These are phyloP conservation scores for Erodium maritimum DNA, from an alignment of 345 rosid species.

Conservation along the genomic window DNA sequence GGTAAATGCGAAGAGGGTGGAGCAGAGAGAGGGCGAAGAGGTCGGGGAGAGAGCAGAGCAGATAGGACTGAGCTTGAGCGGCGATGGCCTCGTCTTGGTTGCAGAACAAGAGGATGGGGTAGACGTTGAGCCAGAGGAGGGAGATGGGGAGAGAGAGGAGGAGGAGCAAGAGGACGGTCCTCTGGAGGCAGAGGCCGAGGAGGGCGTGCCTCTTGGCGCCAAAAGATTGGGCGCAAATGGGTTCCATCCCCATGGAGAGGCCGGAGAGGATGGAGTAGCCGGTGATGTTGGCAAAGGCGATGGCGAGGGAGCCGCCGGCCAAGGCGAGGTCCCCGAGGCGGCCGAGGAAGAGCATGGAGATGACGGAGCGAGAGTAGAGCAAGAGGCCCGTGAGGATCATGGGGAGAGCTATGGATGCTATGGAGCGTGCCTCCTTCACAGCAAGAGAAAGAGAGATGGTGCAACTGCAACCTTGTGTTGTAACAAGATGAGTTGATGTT, in stretches of 20 bases:
- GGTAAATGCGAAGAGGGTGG: conserved; percentile 78
- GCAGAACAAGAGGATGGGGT: conserved; percentile 35
- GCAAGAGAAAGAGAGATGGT: no score
- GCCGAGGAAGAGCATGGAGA: conserved; percentile 74
- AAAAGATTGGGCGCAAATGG: conserved; percentile 78
- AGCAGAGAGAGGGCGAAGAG: conserved; percentile 64
- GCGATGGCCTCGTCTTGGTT: conserved; percentile 59
- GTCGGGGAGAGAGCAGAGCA: conserved; percentile 68
- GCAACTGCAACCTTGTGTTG: no score
- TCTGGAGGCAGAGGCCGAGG: conserved; percentile 53
- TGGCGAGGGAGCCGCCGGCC: conserved; percentile 82
- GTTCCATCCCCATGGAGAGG: conserved; percentile 83
- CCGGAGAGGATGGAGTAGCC: conserved; percentile 89
- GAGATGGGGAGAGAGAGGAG: conserved; percentile 49
- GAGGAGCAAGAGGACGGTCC: conserved; percentile 50
- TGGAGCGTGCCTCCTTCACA: conserved; percentile 36
- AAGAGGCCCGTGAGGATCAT: conserved; percentile 60
- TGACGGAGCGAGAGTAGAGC: conserved; percentile 73
- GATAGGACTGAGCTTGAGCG: conserved; percentile 46
- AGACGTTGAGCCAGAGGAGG: conserved; percentile 69
- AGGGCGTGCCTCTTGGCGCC: conserved; percentile 55
- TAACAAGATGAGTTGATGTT: no score
- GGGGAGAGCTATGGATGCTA: conserved; percentile 51
- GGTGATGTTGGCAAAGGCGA: conserved; percentile 79
- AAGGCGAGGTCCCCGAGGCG: conserved; percentile 53